Percentiles rank a stretch among this genome's conserved stretches.
phyloP scores from a whole-genome alignment of 148 eudicot species.

The Polygonum aviculare region DNA sequence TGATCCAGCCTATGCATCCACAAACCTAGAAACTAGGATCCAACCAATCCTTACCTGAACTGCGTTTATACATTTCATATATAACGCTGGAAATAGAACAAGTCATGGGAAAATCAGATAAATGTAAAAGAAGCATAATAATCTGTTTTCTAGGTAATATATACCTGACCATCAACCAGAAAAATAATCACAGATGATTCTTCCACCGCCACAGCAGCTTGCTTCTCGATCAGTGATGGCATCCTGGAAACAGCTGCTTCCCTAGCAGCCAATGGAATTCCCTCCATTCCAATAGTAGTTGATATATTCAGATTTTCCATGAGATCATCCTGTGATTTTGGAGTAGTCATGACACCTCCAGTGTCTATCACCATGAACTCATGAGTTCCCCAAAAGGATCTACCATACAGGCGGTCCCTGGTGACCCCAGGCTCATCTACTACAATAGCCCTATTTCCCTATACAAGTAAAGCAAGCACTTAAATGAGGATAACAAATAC shows the following conservation, averaged over 20 bases:
- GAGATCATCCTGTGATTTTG: conserved; percentile 70
- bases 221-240: conserved; percentile 95
- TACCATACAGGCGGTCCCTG: conserved; percentile 91
- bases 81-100: neutral
- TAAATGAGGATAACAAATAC: neutral
- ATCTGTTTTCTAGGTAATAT: neutral
- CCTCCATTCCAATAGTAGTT: conserved; percentile 97
- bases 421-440: conserved; percentile 99
- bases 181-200: conserved; percentile 90
- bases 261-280: conserved; percentile 75
- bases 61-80: neutral
- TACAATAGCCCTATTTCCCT: conserved; percentile 96
- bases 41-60: neutral
- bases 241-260: conserved; percentile 96
- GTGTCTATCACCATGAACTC: conserved; percentile 94
- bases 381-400: conserved; percentile 78
- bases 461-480: conserved; percentile 7
- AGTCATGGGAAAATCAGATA: neutral
- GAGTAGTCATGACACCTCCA: conserved; percentile 76
- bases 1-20: neutral
- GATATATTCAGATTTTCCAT: conserved; percentile 79
- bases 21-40: neutral
- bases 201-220: conserved; percentile 83
- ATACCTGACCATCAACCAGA: conserved; percentile 98
- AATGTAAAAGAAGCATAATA: neutral